Percentiles rank a stretch among this genome's conserved stretches.
Evolutionary conservation across 352 stramenopile genomes (phyloP).

Genomic region (Thalassiosira livingstoniorum): DNA sequence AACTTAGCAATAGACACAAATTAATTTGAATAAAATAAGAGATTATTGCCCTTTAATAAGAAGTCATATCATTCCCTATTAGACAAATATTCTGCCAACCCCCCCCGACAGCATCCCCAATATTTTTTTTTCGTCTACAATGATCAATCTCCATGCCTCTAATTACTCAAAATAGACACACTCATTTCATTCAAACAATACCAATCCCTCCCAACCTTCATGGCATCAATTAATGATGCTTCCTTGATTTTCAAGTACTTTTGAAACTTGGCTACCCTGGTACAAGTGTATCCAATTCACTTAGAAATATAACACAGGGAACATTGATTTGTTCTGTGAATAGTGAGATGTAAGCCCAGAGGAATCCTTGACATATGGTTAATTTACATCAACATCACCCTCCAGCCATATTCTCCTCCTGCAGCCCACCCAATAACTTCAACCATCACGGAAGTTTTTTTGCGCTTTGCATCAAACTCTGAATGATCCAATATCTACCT

Average conservation of each 20-base stretch:
- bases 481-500: too few species aligned
- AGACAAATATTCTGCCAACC: constrained; percentile 42
- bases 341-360: constrained; percentile 78
- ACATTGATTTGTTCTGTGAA: constrained; percentile 81
- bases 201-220: constrained; percentile 40
- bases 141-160: constrained; percentile 76
- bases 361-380: constrained; percentile 84
- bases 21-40: too few species aligned
- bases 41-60: too few species aligned
- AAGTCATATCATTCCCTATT: constrained; percentile 2
- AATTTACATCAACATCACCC: constrained; percentile 82
- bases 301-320: constrained; percentile 78
- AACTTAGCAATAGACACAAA: too few species aligned
- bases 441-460: constrained; percentile 46
- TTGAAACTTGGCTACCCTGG: constrained; percentile 67
- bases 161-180: constrained; percentile 69
- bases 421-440: constrained; percentile 27
- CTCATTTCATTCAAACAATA: constrained; percentile 67
- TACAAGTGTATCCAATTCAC: constrained; percentile 78
- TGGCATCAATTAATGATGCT: constrained; percentile 62
- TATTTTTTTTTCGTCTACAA: constrained; percentile 33
- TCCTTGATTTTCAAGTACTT: constrained; percentile 74
- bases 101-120: constrained; percentile 42
- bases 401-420: constrained; percentile 43
- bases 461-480: constrained; percentile 32